These are phyloP conservation scores for Poa annua DNA, from an alignment of 176 grass and related monocot genomes.

Conservation along the genomic window DNA sequence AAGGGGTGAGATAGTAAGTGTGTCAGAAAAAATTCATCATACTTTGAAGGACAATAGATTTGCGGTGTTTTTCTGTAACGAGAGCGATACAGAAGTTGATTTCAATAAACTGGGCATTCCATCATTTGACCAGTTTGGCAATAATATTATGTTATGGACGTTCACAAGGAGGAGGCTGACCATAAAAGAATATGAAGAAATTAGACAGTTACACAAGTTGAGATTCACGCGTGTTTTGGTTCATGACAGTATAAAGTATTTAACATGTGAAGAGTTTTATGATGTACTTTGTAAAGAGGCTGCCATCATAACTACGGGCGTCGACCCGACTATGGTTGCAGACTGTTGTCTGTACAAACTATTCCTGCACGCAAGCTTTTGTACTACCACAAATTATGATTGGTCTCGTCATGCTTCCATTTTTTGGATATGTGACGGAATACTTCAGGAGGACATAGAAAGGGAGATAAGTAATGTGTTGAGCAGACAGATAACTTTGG, in stretches of 20 bases:
- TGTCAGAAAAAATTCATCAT: neutral
- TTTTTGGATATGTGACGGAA: conserved; percentile 1
- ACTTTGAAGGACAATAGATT: neutral
- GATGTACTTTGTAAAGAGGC: neutral
- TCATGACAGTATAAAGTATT: fast-evolving
- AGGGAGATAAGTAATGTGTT: neutral
- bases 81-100: neutral
- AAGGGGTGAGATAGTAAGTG: neutral
- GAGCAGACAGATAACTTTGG: neutral
- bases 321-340: neutral
- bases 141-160: neutral
- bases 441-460: neutral
- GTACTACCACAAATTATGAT: neutral
- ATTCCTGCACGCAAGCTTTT: neutral
- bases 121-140: fast-evolving
- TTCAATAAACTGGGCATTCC: neutral
- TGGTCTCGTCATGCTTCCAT: neutral
- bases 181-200: neutral
- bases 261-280: neutral
- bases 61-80: neutral
- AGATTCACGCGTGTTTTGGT: neutral
- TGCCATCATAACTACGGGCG: neutral
- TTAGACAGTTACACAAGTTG: neutral
- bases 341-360: neutral
- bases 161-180: neutral